phyloP scores from a whole-genome alignment of 306 rosid genomes.

The Neltuma alba region DNA sequence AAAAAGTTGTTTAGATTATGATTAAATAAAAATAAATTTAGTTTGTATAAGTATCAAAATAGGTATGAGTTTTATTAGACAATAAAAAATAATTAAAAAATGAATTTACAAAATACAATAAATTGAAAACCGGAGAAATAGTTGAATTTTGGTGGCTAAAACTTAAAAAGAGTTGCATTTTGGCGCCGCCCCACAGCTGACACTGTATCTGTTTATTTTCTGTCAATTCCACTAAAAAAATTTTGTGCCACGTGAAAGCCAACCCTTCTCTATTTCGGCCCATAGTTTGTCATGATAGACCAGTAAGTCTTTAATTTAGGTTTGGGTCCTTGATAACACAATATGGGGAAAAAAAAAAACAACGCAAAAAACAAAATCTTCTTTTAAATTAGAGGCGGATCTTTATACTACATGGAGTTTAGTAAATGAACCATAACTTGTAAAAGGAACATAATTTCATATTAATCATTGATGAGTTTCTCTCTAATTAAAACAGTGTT shows the following conservation, averaged over 20 bases:
- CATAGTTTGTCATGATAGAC: not conserved
- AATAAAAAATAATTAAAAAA: no score
- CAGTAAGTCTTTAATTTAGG: not conserved
- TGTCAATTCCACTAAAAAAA: not conserved
- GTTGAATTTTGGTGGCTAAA: not conserved
- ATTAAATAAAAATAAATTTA: no score
- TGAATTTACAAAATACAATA: no score
- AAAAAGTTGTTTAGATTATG: no score
- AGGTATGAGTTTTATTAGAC: no score
- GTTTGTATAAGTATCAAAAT: no score
- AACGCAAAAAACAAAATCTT: not conserved
- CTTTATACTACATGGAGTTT: not conserved
- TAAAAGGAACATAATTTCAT: not conserved
- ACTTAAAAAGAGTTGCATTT: not conserved
- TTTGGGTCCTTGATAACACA: not conserved
- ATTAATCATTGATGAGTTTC: not conserved
- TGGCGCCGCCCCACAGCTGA: not conserved
- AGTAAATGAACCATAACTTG: not conserved
- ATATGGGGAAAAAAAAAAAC: not conserved
- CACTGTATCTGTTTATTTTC: not conserved
- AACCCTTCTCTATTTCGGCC: not conserved
- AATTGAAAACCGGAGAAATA: not conserved
- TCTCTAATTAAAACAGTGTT: not conserved
- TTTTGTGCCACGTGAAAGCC: not conserved
- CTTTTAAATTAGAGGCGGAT: not conserved